phyloP scores from a whole-genome alignment of 2,329 filamentous ascomycete genomes.

The Talaromyces sp. region DNA sequence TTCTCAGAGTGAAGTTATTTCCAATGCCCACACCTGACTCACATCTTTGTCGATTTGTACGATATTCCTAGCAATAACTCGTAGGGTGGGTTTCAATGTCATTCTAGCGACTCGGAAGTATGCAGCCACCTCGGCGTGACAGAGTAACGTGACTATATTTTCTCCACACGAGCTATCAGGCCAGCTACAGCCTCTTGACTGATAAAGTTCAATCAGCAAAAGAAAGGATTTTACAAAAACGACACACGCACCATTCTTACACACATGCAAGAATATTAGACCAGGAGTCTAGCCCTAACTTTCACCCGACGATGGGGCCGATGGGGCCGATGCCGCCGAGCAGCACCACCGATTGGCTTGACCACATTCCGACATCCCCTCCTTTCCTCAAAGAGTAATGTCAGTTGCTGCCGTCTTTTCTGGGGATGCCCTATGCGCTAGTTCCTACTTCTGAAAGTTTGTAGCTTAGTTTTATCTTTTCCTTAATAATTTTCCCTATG shows the following conservation, averaged over 20 bases:
- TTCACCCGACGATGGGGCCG: constrained; percentile 8
- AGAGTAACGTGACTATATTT: neutral
- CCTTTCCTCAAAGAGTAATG: neutral
- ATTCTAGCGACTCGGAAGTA: neutral
- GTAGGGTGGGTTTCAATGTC: neutral
- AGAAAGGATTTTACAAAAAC: neutral
- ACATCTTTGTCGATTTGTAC: neutral
- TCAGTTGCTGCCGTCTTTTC: neutral
- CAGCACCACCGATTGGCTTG: constrained; percentile 14
- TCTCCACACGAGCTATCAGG: neutral
- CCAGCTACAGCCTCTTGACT: no score
- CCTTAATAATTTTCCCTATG: neutral
- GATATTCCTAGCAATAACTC: neutral
- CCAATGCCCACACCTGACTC: neutral
- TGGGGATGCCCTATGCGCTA: neutral
- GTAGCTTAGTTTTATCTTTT: neutral
- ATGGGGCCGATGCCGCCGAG: constrained; percentile 15
- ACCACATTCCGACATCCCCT: neutral
- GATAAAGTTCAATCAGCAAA: neutral
- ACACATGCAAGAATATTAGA: constrained; percentile 12
- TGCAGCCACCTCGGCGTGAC: neutral
- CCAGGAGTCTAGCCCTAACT: constrained; percentile 9
- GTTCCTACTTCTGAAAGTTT: neutral
- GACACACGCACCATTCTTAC: neutral
- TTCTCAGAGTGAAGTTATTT: constrained; percentile 13